Evolutionary conservation across 306 rosid species (phyloP), one percentile per base, ranked within the genome.

Genomic region (Gastrolobium bilobum): DNA sequence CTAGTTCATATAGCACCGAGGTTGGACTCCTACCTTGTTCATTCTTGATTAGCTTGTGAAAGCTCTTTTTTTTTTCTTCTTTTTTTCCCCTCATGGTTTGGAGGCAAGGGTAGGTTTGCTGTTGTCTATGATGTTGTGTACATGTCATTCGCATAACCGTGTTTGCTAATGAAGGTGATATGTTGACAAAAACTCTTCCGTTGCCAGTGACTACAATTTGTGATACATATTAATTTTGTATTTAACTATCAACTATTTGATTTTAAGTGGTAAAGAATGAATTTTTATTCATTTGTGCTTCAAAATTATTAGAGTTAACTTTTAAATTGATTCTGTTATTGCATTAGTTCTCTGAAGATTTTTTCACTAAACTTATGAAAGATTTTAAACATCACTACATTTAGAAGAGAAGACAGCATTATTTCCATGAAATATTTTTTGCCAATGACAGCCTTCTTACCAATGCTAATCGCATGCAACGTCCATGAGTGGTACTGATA

Each of bases 121-220:
- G 46, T 38, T 81, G 64, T 61, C 81, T 68, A 47, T 61, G 46
- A 8, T 39, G 10, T 52, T 82, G 56, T 77, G 82, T 65, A 29
- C 61, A 26, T 44, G 64, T 63, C 20, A 54, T 31, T 46, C 52
- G 66, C 54, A 7, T 77, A 56, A 65, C 68, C 10, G 10, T 34
- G 57, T 62, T 67, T 68, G 53, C 69, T 73, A 34, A 58, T 37
- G 72, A 74, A 78, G 53, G 58, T 53, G 37, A 46, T 69, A 14
- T 48, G 14, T 52, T 73, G 75, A 33, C 64, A 66, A 51, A 69
- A 58, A 69, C 26, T 78, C 42, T 54, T 73, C 6, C 60, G 67
- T 71, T 69, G 33, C 73, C 15, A 52, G 78, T 66, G 60, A 29
- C 71, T 47, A 15, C 63, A 64, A 60, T 78, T 63, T 85, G 73